A percentile compares a stretch with the other conserved stretches of the same genome.
Conservation (phyloP, 768 basidiomycete genomes). For the Tricholoma furcatifolium region DNA sequence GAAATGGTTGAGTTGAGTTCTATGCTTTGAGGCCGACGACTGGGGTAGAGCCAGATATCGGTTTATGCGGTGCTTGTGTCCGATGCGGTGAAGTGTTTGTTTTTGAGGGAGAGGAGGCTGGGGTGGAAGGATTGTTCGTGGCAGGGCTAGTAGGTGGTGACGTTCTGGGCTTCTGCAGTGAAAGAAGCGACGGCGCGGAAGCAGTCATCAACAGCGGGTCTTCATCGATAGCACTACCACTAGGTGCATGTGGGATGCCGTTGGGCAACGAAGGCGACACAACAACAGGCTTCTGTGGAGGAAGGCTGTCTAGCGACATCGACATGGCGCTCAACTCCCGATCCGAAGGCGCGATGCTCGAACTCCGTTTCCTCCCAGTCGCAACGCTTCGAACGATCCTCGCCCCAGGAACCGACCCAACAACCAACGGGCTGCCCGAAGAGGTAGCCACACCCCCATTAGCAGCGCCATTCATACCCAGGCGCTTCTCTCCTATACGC, state of each 20-base stretch:
- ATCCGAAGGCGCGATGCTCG: conserved; percentile 31
- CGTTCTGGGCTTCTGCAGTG: conserved; percentile 3
- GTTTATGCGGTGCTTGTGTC: conserved; percentile 21
- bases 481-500: conserved; percentile 20
- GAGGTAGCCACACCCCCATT: conserved; percentile 15
- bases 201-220: conserved; percentile 12
- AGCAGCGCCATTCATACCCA: conserved; percentile 5
- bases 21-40: conserved; percentile 29
- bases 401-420: conserved; percentile 36
- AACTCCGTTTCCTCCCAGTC: conserved; percentile 41
- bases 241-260: conserved; percentile 9
- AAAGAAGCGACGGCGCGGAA: conserved; percentile 15
- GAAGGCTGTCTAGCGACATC: conserved; percentile 12
- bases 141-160: neutral
- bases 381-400: conserved; percentile 59
- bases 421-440: conserved; percentile 16
- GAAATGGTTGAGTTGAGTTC: neutral
- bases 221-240: conserved; percentile 7
- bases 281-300: neutral
- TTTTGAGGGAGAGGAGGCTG: conserved; percentile 2
- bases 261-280: conserved; percentile 15
- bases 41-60: conserved; percentile 18
- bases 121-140: neutral
- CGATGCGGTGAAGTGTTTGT: conserved; percentile 14
- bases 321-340: conserved; percentile 19